Evolutionary conservation across 306 rosid species (phyloP).

Genomic region (Trifolium dubium): DNA sequence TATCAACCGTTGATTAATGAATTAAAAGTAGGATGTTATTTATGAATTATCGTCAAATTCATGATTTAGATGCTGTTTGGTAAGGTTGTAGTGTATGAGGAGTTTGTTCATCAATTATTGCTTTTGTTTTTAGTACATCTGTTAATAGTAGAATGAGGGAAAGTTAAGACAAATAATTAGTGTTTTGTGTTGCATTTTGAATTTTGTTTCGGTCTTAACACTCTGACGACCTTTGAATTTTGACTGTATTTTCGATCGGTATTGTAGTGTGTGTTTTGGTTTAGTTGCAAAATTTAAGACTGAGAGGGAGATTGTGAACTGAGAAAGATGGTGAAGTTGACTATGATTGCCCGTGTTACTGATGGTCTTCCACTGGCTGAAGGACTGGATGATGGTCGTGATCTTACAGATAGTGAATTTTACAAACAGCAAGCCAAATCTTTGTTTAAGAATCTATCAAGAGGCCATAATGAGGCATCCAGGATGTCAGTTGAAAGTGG

Average conservation of each 20-base stretch:
- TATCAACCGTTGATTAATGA: neutral
- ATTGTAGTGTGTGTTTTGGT: constrained; percentile 36
- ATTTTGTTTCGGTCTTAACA: neutral
- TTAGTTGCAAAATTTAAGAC: constrained; percentile 34
- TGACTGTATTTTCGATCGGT: constrained; percentile 34
- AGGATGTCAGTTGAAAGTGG: constrained; percentile 97
- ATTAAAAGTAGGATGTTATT: neutral
- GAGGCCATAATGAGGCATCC: constrained; percentile 87
- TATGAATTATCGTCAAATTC: neutral
- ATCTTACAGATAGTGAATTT: constrained; percentile 71
- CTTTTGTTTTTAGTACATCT: neutral
- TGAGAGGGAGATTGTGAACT: constrained; percentile 41
- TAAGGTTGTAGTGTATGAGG: constrained; percentile 9
- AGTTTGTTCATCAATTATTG: neutral
- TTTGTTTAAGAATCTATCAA: constrained; percentile 86
- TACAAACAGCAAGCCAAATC: constrained; percentile 96
- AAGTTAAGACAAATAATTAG: constrained; percentile 2
- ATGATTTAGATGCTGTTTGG: constrained; percentile 11
- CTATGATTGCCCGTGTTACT: constrained; percentile 94
- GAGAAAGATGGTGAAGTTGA: constrained; percentile 93
- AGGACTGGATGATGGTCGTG: constrained; percentile 93
- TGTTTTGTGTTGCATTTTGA: neutral
- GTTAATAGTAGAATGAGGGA: neutral
- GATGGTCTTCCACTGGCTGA: constrained; percentile 94
- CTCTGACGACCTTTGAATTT: constrained; percentile 16